Base-by-base conservation (phyloP, 129 eudicot genomes). In the Flaveria robusta region DNA sequence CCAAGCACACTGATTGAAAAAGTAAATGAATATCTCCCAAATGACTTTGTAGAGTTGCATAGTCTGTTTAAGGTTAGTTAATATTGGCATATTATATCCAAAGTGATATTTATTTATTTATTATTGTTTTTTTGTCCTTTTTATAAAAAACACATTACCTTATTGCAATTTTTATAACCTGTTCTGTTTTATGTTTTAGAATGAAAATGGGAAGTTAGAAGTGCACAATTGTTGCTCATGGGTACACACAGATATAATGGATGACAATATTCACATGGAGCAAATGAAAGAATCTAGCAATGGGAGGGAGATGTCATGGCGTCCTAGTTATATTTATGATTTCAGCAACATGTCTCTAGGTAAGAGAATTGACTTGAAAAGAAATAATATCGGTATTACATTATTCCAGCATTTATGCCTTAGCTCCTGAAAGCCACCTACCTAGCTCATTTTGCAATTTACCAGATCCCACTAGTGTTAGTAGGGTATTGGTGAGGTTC, bases 201-300 rank as follows among this genome's bases (percentile, higher is more conserved):
- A 83, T 76, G 89, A 84, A 37, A 55, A 82, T 22, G 86, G 82
- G 27, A 46, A 6, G 60, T 73, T 78, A 5, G 82, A 85, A 73
- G 74, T 76, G 79, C 34, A 56, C 31, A 84, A 69, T 78, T 46
- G 78, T 68, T 90, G 87, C 85, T 80, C 93, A 50, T 93, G 97
- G 97, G 75, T 93, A 85, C 98, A 93, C 84, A 83, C 98, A 2
- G 98, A 93, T 64, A 82, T 93, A 41, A 93, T 93, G 98, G 97
- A 93, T 81, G 98, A 93, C 79, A 93, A 93, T 81, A 79, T 93
- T 82, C 84, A 85, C 85, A 75, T 93, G 90, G 89, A 86, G 72
- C 87, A 59, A 63, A 56, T 2, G 18, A 81, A 81, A 20, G 79
- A 79, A 22, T 51, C 68, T 11, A 41, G 65, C 31, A 66, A 56